Base-by-base conservation (phyloP, 2,329 filamentous ascomycete genomes). In the Fusarium sulawesiense region DNA sequence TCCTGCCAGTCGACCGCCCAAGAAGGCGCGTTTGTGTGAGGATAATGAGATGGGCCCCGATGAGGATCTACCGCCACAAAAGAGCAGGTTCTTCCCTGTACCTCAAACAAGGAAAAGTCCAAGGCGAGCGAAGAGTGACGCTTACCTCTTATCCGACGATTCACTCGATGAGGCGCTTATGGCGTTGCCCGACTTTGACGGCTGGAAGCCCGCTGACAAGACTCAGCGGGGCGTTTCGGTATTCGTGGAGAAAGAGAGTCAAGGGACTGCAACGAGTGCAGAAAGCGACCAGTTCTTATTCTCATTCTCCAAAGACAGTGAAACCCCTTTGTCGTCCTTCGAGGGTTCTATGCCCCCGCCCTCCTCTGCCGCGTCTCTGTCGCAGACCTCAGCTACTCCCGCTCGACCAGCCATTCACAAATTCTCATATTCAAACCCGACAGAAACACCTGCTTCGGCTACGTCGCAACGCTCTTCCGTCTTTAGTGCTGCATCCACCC, bases 21-120 rank as follows among this genome's bases (percentile, higher is more conserved):
- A 89, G 80, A 89, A 89, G 76, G 83, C 83, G 42, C 84, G 87
- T 40, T 76, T 89, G 9, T 88, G 85, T 60, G 80, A 84, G 7
- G 84, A 87, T 34, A 71, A 83, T 10, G 85, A 87, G 44, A 70
- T 70, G 9, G 78, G 75, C 13, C 62, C 73, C 4, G 73, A 72
- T n/a, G 76, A 78, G 23, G 76, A 76, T 21, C 79, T 77, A 18
- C 76, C 79, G 12, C 76, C 80, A 14, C 76, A 84, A 71, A 84
- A 78, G 55, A 89, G 87, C 81, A 88, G 82, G 61, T 89, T 88
- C 75, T 89, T 89, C 70, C 70, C 84, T 4, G 75, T 60, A 6
- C 60, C 74, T 11, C 78, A 77, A 50, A 70, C 68, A 34, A 59
- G 61, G 13, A 75, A 69, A 37, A 75, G 70, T 34, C 73, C 77